Evolutionary conservation across 768 basidiomycete genomes (phyloP).

Genomic region (Russula earlei): DNA sequence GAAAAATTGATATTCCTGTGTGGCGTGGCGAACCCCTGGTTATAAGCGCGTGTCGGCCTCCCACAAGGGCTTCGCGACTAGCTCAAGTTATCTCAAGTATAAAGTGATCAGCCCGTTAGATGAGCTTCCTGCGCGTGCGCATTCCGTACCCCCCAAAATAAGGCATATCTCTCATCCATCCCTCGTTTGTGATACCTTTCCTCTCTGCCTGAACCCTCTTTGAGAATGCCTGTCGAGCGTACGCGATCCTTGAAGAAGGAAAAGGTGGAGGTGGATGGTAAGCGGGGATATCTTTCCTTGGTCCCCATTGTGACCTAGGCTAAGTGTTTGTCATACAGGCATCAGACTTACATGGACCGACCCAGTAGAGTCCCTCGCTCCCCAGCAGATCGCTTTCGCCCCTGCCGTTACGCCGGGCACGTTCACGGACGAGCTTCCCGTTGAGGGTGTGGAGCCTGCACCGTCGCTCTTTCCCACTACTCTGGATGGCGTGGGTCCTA

Average conservation of each 20-base stretch:
- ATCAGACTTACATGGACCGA: constrained; percentile 39
- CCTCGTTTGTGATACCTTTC: constrained; percentile 3
- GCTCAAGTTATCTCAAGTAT: constrained; percentile 8
- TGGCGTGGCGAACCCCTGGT: constrained; percentile 6
- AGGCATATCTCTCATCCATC: constrained; percentile 2
- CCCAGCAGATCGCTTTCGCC: constrained; percentile 43
- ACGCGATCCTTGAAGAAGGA: constrained; percentile 18
- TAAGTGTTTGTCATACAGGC: constrained; percentile 21
- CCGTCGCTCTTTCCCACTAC: constrained; percentile 52
- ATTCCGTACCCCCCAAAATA: constrained; percentile 11
- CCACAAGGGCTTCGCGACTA: neutral
- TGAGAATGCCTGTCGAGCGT: constrained; percentile 20
- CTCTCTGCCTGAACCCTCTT: neutral
- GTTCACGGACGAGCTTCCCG: constrained; percentile 39
- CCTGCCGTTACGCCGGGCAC: constrained; percentile 50
- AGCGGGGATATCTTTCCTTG: neutral
- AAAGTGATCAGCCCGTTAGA: constrained; percentile 8
- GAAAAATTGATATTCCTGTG: constrained; percentile 2
- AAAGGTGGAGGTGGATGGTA: constrained; percentile 10
- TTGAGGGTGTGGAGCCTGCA: constrained; percentile 31
- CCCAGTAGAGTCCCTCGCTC: constrained; percentile 31
- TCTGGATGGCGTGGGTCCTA: constrained; percentile 28
- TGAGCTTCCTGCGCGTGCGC: constrained; percentile 2
- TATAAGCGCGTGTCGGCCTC: constrained; percentile 4
- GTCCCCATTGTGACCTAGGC: neutral